Evolutionary conservation across 2,329 filamentous ascomycete species (phyloP).

Genomic region (Huntiella bhutanensis): DNA sequence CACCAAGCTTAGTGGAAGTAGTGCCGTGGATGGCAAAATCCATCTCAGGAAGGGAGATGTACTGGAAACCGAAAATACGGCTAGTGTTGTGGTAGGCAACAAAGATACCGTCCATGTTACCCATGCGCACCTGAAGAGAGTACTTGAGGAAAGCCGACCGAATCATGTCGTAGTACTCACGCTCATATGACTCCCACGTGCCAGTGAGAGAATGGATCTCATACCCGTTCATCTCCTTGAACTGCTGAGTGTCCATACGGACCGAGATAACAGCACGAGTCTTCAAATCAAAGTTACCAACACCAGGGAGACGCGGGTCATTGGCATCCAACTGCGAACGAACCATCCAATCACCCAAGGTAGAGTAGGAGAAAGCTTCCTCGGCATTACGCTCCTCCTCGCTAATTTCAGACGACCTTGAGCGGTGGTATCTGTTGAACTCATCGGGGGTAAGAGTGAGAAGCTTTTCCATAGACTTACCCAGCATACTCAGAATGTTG

Average conservation of each 20-base stretch:
- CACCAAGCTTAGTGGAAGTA: conserved; percentile 43
- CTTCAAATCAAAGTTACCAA: conserved; percentile 91
- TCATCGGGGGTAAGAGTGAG: conserved; percentile 66
- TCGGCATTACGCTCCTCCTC: conserved; percentile 52
- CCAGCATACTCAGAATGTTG: conserved; percentile 77
- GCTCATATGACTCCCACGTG: conserved; percentile 76
- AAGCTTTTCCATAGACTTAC: conserved; percentile 92
- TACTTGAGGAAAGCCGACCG: conserved; percentile 90
- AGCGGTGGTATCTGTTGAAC: conserved; percentile 66
- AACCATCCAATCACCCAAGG: conserved; percentile 74
- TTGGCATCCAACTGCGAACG: conserved; percentile 86
- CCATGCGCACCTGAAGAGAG: conserved; percentile 88
- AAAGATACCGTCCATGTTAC: conserved; percentile 96
- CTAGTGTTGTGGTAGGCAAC: conserved; percentile 90
- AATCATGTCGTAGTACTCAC: conserved; percentile 95
- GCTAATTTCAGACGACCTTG: conserved; percentile 46
- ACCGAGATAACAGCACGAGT: conserved; percentile 82
- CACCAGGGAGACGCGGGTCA: conserved; percentile 69
- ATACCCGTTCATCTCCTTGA: conserved; percentile 62
- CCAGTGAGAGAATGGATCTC: conserved; percentile 64
- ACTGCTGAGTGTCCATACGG: conserved; percentile 62
- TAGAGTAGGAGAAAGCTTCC: conserved; percentile 77
- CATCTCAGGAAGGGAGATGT: conserved; percentile 72
- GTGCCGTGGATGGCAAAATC: conserved; percentile 78
- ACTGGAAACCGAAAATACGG: conserved; percentile 95